These are phyloP conservation scores for Colletotrichum scovillei DNA, from an alignment of 2,329 filamentous ascomycete species.

Conservation along the genomic window DNA sequence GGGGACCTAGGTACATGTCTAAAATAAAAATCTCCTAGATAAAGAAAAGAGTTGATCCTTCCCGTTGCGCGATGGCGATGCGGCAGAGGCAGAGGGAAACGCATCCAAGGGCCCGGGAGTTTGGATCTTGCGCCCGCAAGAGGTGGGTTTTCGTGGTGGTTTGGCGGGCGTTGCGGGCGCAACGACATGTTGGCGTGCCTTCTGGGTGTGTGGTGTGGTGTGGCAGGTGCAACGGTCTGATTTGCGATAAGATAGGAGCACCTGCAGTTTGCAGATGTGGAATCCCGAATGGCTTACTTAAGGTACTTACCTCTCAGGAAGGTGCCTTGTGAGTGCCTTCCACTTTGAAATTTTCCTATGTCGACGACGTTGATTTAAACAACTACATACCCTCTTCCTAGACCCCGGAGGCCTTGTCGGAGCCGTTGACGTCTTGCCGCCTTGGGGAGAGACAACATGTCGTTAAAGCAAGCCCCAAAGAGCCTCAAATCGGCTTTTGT, in stretches of 20 bases:
- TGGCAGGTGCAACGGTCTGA: not conserved
- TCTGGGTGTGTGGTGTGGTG: constrained; percentile 9
- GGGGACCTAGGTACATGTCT: not conserved
- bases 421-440: not conserved
- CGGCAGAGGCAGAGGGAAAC: not conserved
- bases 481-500: constrained; percentile 21
- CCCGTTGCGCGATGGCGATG: constrained; percentile 4
- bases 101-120: constrained; percentile 13
- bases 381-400: not conserved
- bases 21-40: not conserved
- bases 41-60: not conserved
- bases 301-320: not conserved
- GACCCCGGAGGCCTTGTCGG: not conserved
- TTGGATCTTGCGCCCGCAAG: constrained; percentile 33
- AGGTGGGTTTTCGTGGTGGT: constrained; percentile 28
- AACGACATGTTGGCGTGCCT: not conserved
- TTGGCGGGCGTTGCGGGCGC: constrained; percentile 31
- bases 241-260: not conserved
- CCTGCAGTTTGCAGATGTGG: no score
- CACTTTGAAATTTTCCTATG: no score
- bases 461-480: constrained; percentile 19
- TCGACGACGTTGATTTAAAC: constrained; percentile 1
- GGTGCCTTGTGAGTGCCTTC: not conserved
- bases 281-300: not conserved
- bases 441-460: not conserved